A percentile compares a stretch with the other conserved stretches of the same genome.
phyloP scores from a whole-genome alignment of 1,284 basidiomycete genomes.

The Cystobasidiaceae sp. region DNA sequence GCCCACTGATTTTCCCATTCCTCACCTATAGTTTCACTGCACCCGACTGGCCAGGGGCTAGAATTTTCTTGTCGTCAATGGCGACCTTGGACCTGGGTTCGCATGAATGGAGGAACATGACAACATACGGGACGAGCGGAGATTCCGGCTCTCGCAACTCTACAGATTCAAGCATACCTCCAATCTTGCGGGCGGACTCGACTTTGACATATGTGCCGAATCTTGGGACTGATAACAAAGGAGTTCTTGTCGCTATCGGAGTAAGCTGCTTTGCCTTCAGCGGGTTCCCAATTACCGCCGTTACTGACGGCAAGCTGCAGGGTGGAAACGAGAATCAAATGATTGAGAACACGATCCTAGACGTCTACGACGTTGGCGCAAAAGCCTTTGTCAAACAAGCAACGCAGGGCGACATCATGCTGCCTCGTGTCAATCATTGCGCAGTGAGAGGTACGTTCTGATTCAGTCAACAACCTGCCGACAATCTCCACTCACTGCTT shows the following conservation, averaged over 20 bases:
- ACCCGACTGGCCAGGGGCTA: conserved; percentile 35
- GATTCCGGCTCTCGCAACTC: conserved; percentile 32
- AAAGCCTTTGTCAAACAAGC: conserved; percentile 40
- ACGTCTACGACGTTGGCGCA: conserved; percentile 41
- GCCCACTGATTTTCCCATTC: too few relatives aligned
- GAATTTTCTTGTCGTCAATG: conserved; percentile 38
- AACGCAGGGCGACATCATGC: conserved; percentile 36
- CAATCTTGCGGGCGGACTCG: conserved; percentile 39
- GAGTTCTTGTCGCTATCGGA: conserved; percentile 40
- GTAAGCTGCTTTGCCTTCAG: conserved; percentile 25
- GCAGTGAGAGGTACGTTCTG: conserved; percentile 33
- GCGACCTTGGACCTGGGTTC: conserved; percentile 34
- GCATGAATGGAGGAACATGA: conserved; percentile 29
- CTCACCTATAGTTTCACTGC: conserved; percentile 36
- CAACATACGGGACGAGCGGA: conserved; percentile 2
- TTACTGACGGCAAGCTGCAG: too few relatives aligned
- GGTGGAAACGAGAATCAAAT: conserved; percentile 15
- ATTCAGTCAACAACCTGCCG: neutral
- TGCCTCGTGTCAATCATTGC: conserved; percentile 40
- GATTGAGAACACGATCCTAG: conserved; percentile 35
- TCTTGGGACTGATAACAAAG: conserved; percentile 35
- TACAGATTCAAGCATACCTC: conserved; percentile 28
- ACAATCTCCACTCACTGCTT: too few relatives aligned
- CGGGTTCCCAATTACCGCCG: conserved; percentile 5
- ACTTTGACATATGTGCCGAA: conserved; percentile 37